phyloP scores from a whole-genome alignment of 1,284 basidiomycete genomes.

The Ceratobasidium theobromae region DNA sequence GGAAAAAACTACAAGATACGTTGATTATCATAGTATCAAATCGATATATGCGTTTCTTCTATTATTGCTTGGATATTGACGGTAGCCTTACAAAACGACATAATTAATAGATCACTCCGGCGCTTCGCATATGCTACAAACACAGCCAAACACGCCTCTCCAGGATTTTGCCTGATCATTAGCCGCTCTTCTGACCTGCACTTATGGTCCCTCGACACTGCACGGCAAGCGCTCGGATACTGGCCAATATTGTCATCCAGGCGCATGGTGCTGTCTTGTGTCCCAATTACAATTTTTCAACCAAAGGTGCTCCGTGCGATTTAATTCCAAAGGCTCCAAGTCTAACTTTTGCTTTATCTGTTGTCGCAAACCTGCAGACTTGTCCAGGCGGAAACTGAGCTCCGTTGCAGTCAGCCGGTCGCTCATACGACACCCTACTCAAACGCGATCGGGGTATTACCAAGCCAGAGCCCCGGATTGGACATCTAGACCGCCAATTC shows the following conservation, averaged over 20 bases:
- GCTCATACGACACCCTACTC: neutral
- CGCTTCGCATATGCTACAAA: neutral
- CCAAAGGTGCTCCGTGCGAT: neutral
- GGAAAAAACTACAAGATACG: too few species aligned
- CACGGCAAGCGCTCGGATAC: neutral
- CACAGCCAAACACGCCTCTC: constrained; percentile 20
- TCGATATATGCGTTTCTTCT: too few species aligned
- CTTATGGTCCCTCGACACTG: constrained; percentile 23
- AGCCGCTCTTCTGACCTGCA: neutral
- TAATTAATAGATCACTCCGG: too few species aligned
- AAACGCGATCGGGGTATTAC: neutral
- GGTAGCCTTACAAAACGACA: too few species aligned
- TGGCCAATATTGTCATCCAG: neutral
- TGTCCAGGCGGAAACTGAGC: neutral
- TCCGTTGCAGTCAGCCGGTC: neutral
- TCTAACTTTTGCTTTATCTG: neutral
- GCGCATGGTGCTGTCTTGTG: neutral
- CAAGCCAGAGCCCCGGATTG: neutral
- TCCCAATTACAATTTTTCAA: neutral
- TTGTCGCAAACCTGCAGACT: neutral
- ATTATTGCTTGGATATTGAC: too few species aligned
- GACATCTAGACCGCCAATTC: neutral
- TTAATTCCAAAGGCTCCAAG: neutral
- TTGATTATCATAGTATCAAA: too few species aligned
- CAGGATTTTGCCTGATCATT: constrained; percentile 5